Conservation (phyloP, 2,329 filamentous ascomycete genomes). For the Dactylellina sp. region DNA sequence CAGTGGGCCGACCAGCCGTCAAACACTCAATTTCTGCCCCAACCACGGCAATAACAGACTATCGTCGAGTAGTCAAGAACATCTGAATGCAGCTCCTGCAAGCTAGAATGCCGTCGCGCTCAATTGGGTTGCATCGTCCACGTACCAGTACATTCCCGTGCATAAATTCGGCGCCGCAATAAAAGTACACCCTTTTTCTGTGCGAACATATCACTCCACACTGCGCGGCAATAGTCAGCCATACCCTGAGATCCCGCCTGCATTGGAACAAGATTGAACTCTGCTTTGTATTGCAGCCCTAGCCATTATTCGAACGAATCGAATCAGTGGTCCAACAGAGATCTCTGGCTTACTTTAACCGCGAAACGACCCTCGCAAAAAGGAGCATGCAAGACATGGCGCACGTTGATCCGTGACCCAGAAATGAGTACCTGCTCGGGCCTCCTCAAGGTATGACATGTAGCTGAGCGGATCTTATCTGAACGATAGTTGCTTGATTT, state of each 20-base stretch:
- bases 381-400: slow-evolving; percentile 51
- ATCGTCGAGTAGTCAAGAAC: neutral
- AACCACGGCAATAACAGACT: slow-evolving; percentile 39
- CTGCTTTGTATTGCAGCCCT: slow-evolving; percentile 13
- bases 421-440: slow-evolving; percentile 54
- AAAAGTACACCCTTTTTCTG: neutral
- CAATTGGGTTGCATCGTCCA: too few species aligned
- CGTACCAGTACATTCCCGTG: neutral
- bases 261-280: neutral
- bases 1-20: slow-evolving; percentile 48
- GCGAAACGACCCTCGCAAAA: slow-evolving; percentile 53
- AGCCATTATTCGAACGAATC: slow-evolving; percentile 33
- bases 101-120: slow-evolving; percentile 1
- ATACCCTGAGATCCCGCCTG: slow-evolving; percentile 9
- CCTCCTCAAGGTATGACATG: slow-evolving; percentile 44
- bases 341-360: slow-evolving; percentile 48
- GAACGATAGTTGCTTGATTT: slow-evolving; percentile 9
- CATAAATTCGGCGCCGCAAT: neutral
- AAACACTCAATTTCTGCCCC: slow-evolving; percentile 35
- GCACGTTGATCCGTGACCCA: slow-evolving; percentile 57
- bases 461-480: slow-evolving; percentile 53
- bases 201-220: slow-evolving; percentile 4
- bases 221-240: slow-evolving; percentile 4
- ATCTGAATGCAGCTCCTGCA: neutral
- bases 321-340: slow-evolving; percentile 19